Evolutionary conservation across 768 basidiomycete species (phyloP), one percentile per base, ranked within the genome.

Genomic region (Suillus brevipes): DNA sequence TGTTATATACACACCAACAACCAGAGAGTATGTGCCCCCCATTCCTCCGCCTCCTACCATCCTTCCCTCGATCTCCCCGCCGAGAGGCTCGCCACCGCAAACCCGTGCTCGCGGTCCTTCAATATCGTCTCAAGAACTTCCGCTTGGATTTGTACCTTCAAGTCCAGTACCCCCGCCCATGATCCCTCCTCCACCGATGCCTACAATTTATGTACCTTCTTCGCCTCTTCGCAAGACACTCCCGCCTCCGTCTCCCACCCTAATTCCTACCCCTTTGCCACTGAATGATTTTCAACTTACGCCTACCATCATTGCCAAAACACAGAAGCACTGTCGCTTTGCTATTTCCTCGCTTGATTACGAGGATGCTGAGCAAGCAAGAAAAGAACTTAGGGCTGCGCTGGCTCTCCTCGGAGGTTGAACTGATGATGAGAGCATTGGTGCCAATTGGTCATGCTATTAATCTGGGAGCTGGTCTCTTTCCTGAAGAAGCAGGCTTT

Each of bases 341-440:
- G 97, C 97, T 8, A 93, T 98, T 64, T 94, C 92, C 37, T 88
- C 97, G n/a, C 81, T 99, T 62, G 95, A 98, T 73, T 98, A 96
- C 74, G 97, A 99, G 73, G 97, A 99, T 76, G 82, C 83, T 12
- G 90, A 91, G 67, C 91, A 92, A 70, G 97, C 97, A 20, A 84
- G 85, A 72, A 89, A 85, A 73, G 95, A 99, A 77, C 77, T 99
- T 68, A 82, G 85, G 68, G 81, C 85, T 42, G 97, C 97, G 16
- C 77, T 99, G 67, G 82, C 80, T 38, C 76, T 86, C 40, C 79
- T 94, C 25, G 90, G 87, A 28, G 88, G 80, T 5, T 85, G 72
- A 77, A 55, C 66, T 40, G 68, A 63, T 70, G 25, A n/a, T 9
- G 18, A 7, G 23, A 50, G 3, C 50, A 31, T 28, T 31, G 16